Evolutionary conservation across 2,329 filamentous ascomycete species (phyloP).

Genomic region (Hortaea sp.): DNA sequence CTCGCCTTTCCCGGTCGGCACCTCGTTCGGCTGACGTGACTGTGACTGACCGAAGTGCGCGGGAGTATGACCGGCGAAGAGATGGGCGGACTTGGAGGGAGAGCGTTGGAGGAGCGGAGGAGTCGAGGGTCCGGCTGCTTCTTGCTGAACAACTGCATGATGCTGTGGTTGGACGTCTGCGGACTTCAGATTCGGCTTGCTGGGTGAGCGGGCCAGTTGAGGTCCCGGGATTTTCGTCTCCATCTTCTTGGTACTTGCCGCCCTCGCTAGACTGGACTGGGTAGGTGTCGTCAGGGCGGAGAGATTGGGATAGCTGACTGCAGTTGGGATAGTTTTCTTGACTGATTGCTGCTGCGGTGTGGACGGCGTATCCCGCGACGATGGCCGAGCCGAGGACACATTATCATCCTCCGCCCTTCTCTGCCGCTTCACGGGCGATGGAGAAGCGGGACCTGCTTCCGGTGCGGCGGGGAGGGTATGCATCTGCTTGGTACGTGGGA

Average conservation of each 20-base stretch:
- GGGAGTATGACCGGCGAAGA: conserved; percentile 7
- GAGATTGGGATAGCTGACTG: conserved; percentile 41
- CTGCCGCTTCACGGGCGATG: conserved; percentile 53
- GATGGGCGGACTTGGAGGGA: conserved; percentile 15
- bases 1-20: not conserved
- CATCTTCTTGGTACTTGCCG: conserved; percentile 42
- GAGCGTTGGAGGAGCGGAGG: conserved; percentile 20
- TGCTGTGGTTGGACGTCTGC: not conserved
- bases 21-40: not conserved
- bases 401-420: conserved; percentile 54
- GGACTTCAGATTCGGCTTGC: conserved; percentile 3
- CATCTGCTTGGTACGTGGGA: conserved; percentile 15
- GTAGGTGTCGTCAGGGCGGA: conserved; percentile 62
- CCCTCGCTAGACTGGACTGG: conserved; percentile 59
- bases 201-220: conserved; percentile 4
- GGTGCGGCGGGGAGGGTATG: conserved; percentile 11
- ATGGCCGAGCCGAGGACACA: conserved; percentile 53
- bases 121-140: conserved; percentile 4
- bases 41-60: not conserved
- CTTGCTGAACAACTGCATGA: not conserved
- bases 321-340: conserved; percentile 37
- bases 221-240: not conserved
- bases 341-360: conserved; percentile 34
- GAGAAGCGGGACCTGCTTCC: conserved; percentile 18
- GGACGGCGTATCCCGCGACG: conserved; percentile 34